These are phyloP conservation scores for Apium graveolens DNA, from an alignment of 129 eudicot species.

Conservation along the genomic window DNA sequence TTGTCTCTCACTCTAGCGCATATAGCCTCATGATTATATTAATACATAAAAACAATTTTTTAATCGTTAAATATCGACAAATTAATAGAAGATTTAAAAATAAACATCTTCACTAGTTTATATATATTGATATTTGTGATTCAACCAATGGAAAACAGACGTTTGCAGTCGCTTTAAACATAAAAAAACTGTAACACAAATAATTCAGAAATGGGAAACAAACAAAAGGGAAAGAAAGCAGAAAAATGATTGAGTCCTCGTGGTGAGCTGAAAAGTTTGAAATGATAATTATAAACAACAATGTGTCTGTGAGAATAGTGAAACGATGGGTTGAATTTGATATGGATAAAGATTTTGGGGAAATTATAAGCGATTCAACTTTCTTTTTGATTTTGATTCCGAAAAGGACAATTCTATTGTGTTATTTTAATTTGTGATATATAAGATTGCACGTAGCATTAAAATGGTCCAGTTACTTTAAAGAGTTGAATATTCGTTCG, in stretches of 20 bases:
- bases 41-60: no score
- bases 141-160: not conserved
- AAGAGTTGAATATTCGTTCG: not conserved
- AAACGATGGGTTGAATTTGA: not conserved
- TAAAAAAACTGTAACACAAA: not conserved
- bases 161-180: not conserved
- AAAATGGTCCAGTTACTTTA: not conserved
- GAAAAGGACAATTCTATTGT: not conserved
- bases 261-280: slow-evolving; percentile 9
- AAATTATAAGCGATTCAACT: not conserved
- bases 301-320: not conserved
- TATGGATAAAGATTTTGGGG: not conserved
- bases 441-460: not conserved
- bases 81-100: no score
- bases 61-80: no score
- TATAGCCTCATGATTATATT: no score
- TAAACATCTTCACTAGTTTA: no score
- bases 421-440: not conserved
- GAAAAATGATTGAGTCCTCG: not conserved
- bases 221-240: not conserved
- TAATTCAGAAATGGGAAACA: not conserved
- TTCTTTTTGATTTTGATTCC: not conserved
- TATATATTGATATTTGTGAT: not conserved
- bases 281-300: not conserved
- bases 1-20: no score